Evolutionary conservation across 2,329 filamentous ascomycete species (phyloP), one percentile per base, ranked within the genome.

Genomic region (Verticillium albo-atrum): DNA sequence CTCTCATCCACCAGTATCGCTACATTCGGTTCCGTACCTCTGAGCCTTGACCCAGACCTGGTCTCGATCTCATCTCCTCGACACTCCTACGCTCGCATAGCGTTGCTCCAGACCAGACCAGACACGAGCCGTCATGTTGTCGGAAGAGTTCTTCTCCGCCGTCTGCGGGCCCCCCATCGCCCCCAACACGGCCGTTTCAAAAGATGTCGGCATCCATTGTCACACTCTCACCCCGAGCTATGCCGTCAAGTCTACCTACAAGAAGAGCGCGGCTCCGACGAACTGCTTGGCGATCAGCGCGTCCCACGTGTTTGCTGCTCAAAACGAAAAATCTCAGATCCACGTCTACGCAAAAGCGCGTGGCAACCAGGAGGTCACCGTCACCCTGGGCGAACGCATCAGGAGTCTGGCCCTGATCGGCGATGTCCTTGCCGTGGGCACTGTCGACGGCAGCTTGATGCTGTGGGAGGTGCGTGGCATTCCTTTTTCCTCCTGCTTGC

Each of bases 361-460:
- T 63, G 90, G 90, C 28, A 95, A 90, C 67, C 92, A 97, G 71
- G 94, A 98, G 75, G 90, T 91, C 6, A 84, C 91, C 20, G 86
- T 98, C 23, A 89, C 93, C 1, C 96, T 99, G 68, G 88, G 90
- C 0, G 94, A 98, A 74, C 85, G 88, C 67, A 91, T 99, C 68
- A 88, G 87, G 64, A 92, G 90, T 74, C 77, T 96, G 68, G 83
- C 87, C 25, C 80, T 96, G 58, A 86, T 87, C 26, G 88, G 84
- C 54, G 84, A 91, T 64, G 83, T 96, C 55, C 79, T 97, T 64
- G 79, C 92, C 58, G 74, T 96, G 58, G 95, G 95, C 12, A 96
- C 92, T 1, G 86, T 88, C 59, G 91, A 92, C 66, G 95, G 95
- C 17, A 86, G 93, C 59, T 75, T 98, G 65, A 89, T 97, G 68